Base-by-base conservation (phyloP, 352 stramenopile genomes). In the Phytopythium ostracodes region DNA sequence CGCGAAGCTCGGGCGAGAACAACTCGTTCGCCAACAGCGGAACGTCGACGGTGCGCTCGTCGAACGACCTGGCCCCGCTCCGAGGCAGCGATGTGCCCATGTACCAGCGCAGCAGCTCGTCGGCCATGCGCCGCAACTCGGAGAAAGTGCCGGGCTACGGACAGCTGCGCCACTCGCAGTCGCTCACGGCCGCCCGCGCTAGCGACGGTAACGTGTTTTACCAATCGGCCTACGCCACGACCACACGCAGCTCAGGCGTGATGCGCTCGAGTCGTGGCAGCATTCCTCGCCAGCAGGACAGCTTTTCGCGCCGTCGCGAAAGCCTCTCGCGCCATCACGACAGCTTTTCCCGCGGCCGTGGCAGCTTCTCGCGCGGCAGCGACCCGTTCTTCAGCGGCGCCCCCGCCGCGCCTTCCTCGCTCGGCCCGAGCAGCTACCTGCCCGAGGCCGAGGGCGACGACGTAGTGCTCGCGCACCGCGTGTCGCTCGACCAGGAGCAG, bases 401-500 rank as follows among this genome's bases (percentile, higher is more conserved):
- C 6, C 33, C 33, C 0, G 53, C 53, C 0, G 35, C 53, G 7
- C 53, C 53, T 12, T 59, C 53, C n/a, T 59, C 56, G 29, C 56
- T 62, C 27, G 47, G 42, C n/a, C 47, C 43, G 43, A 54, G 46
- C 56, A 35, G 44, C 55, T 81, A 79, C 55, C 61, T 66, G n/a
- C 72, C 69, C 27, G 69, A 75, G 25, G 51, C 46, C 14, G 56
- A 61, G 62, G 76, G 73, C 8, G 65, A 84, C 64, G 77, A 87
- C 47, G 77, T 87, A 4, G 75, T 87, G 54, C 65, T 87, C 46
- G 77, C 75, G 42, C 75, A 84, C 44, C 77, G 77, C 60, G 71
- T 84, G 56, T 87, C 77, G 59, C 76, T 87, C 2, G 75, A 85
- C 63, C 68, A 87, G 25, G 75, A 80, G 17, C 73, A 84, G 52